Percentiles rank a stretch among this genome's conserved stretches.
These are phyloP conservation scores for Fusarium pilosicola DNA, from an alignment of 2,329 filamentous ascomycete species.

Conservation along the genomic window DNA sequence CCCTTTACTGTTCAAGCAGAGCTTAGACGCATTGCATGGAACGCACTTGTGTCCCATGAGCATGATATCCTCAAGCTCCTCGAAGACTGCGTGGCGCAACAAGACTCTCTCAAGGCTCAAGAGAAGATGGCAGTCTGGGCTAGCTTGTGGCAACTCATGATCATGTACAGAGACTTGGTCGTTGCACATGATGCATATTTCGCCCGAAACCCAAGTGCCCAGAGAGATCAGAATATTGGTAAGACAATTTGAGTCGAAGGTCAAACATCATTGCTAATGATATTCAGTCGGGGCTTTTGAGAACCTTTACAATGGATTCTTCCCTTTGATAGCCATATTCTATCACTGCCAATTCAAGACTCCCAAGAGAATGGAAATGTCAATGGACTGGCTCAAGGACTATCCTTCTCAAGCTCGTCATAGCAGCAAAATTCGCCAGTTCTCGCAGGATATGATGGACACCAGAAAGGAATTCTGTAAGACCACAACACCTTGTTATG, in stretches of 20 bases:
- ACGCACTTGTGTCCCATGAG: constrained; percentile 51
- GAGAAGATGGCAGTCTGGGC: constrained; percentile 59
- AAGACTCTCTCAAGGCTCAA: constrained; percentile 51
- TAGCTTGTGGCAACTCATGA: constrained; percentile 60
- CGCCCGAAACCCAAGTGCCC: constrained; percentile 34
- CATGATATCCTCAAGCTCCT: constrained; percentile 54
- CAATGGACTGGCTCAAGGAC: constrained; percentile 51
- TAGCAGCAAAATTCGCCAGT: constrained; percentile 44
- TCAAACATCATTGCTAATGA: constrained; percentile 16
- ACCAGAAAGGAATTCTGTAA: constrained; percentile 51
- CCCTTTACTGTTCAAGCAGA: constrained; percentile 55
- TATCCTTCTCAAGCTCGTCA: constrained; percentile 42
- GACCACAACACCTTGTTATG: constrained; percentile 10
- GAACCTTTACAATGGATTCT: constrained; percentile 48
- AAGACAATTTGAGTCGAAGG: constrained; percentile 9
- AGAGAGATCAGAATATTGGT: constrained; percentile 41
- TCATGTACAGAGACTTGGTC: constrained; percentile 59
- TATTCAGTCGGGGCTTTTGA: constrained; percentile 37
- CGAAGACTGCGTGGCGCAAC: constrained; percentile 52
- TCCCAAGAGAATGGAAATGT: constrained; percentile 53
- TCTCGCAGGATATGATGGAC: constrained; percentile 48
- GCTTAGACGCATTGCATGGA: constrained; percentile 53
- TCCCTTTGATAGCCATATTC: constrained; percentile 52
- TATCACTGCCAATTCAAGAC: constrained; percentile 55
- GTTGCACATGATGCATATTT: constrained; percentile 46